These are phyloP conservation scores for Termitomyces sp. DNA, from an alignment of 768 basidiomycete genomes.

Conservation along the genomic window DNA sequence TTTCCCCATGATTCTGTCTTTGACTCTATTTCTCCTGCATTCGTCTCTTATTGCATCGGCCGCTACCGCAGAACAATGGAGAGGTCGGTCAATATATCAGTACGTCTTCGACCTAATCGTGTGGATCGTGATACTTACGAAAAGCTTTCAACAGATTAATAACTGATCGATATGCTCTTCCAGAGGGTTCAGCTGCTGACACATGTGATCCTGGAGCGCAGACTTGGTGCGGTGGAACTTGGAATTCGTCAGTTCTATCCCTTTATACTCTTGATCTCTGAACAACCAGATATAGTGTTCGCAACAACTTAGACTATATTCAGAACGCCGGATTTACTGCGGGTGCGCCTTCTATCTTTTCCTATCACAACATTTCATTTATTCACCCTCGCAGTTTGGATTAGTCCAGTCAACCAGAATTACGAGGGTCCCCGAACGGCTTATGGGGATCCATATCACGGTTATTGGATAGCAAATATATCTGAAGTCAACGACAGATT, in stretches of 20 bases:
- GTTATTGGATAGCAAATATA: slow-evolving; percentile 76
- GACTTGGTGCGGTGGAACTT: slow-evolving; percentile 86
- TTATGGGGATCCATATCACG: slow-evolving; percentile 83
- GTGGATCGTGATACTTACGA: background rate
- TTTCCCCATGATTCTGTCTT: slow-evolving; percentile 20
- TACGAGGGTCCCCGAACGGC: slow-evolving; percentile 63
- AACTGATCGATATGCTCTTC: slow-evolving; percentile 73
- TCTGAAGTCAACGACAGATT: slow-evolving; percentile 56
- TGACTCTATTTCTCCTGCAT: slow-evolving; percentile 17
- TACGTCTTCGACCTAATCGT: slow-evolving; percentile 20
- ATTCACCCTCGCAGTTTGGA: slow-evolving; percentile 53
- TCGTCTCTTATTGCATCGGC: slow-evolving; percentile 31
- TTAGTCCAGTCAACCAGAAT: slow-evolving; percentile 76
- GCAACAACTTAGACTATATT: slow-evolving; percentile 79
- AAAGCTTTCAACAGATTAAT: slow-evolving; percentile 41
- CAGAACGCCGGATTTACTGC: slow-evolving; percentile 80
- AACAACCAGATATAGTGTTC: slow-evolving; percentile 35
- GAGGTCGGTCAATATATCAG: slow-evolving; percentile 79
- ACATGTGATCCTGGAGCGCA: slow-evolving; percentile 54
- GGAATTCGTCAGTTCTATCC: slow-evolving; percentile 44
- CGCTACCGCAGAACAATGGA: slow-evolving; percentile 71
- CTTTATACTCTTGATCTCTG: background rate
- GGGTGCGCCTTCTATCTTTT: slow-evolving; percentile 27
- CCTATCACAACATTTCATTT: background rate
- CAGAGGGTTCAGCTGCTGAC: slow-evolving; percentile 42